Percentiles rank a stretch among this genome's conserved stretches.
These are phyloP conservation scores for Thamnidium elegans DNA, from an alignment of 192 early-diverging fungal genomes.

Conservation along the genomic window DNA sequence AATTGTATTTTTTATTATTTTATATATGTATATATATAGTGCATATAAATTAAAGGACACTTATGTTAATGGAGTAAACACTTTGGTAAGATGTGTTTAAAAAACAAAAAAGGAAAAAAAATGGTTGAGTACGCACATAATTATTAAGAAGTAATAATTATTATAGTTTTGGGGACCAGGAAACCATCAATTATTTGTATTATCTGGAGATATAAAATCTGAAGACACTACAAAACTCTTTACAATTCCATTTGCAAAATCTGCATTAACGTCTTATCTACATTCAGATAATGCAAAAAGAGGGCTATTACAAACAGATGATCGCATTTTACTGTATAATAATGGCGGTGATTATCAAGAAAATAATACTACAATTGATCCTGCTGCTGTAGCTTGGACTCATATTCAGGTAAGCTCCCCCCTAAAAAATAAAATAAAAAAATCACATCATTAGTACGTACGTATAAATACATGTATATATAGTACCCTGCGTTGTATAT, in stretches of 20 bases:
- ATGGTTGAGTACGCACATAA: too few relatives aligned
- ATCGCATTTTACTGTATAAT: conserved; percentile 64
- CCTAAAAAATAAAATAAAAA: background rate
- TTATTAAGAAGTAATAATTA: too few relatives aligned
- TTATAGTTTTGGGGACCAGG: conserved; percentile 72
- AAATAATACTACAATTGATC: conserved; percentile 57
- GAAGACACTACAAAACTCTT: conserved; percentile 34
- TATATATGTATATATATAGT: background rate
- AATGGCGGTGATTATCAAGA: conserved; percentile 56
- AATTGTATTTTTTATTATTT: background rate
- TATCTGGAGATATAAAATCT: conserved; percentile 37
- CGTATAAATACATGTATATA: conserved; percentile 4
- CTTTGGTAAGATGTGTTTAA: conserved; percentile 46
- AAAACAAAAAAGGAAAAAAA: background rate
- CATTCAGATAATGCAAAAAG: conserved; percentile 53
- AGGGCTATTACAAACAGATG: conserved; percentile 64
- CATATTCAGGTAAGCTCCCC: conserved; percentile 54
- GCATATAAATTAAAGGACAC: conserved; percentile 42
- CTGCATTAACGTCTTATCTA: conserved; percentile 42
- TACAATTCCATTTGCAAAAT: conserved; percentile 56
- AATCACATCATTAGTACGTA: background rate
- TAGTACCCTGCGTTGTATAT: conserved; percentile 74
- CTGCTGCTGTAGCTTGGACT: conserved; percentile 71
- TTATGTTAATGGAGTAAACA: conserved; percentile 55
- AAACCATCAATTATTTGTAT: conserved; percentile 64